These are phyloP conservation scores for Apodospora peruviana DNA, from an alignment of 495 filamentous ascomycete genomes.

Conservation along the genomic window DNA sequence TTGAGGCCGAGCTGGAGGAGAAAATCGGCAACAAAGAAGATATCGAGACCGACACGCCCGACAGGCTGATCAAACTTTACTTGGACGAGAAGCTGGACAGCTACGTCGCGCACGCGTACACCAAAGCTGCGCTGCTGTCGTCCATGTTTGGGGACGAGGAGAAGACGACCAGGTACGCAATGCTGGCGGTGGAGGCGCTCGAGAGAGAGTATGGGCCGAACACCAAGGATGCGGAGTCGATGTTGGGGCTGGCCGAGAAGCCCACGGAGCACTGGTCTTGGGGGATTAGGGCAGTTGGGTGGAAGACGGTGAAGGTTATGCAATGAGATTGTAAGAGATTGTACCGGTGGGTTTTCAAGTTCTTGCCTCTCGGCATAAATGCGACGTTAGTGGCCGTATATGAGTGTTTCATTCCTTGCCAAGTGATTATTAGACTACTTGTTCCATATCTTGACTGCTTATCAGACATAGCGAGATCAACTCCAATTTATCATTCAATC, in stretches of 20 bases:
- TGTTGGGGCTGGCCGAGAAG: slow-evolving; percentile 30
- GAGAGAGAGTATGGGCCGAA: slow-evolving; percentile 28
- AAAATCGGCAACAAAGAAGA: slow-evolving; percentile 17
- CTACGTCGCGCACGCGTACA: slow-evolving; percentile 32
- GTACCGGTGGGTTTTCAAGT: too few relatives aligned
- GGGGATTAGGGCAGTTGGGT: slow-evolving; percentile 7
- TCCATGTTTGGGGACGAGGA: slow-evolving; percentile 35
- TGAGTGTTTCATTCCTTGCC: too few relatives aligned
- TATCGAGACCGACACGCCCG: slow-evolving; percentile 28
- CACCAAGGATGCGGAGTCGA: slow-evolving; percentile 24
- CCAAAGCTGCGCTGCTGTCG: slow-evolving; percentile 36
- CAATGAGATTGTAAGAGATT: too few relatives aligned
- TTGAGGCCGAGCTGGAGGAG: slow-evolving; percentile 31
- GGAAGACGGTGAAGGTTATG: too few relatives aligned
- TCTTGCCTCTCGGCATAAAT: too few relatives aligned
- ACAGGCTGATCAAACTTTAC: slow-evolving; percentile 27
- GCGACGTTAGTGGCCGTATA: too few relatives aligned
- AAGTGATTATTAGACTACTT: too few relatives aligned
- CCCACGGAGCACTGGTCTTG: slow-evolving; percentile 26
- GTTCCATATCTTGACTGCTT: too few relatives aligned
- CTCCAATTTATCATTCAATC: too few relatives aligned
- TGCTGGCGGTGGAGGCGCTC: slow-evolving; percentile 25
- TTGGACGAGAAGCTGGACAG: slow-evolving; percentile 29
- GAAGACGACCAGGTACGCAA: slow-evolving; percentile 28
- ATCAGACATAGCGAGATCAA: too few relatives aligned